Percentiles rank a stretch among this genome's conserved stretches.
Conservation (phyloP, 1,284 basidiomycete genomes). For the Ustanciosporium gigantosporum region DNA sequence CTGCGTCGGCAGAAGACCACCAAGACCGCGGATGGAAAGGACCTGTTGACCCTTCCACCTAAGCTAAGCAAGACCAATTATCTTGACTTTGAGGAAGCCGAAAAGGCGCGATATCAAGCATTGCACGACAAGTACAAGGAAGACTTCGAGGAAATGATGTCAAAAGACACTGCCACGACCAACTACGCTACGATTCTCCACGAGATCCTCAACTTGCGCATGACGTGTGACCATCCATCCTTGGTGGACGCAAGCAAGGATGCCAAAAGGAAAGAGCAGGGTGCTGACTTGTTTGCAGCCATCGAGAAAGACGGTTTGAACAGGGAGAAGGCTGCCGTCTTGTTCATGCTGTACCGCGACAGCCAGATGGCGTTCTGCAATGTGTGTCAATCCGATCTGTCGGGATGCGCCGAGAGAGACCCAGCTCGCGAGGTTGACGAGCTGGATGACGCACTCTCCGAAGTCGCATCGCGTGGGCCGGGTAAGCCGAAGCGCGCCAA, state of each 20-base stretch:
- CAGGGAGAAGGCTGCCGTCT: constrained; percentile 72
- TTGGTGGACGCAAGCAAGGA: constrained; percentile 70
- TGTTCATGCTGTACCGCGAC: constrained; percentile 81
- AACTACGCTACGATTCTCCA: constrained; percentile 97
- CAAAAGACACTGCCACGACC: constrained; percentile 85
- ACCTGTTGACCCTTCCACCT: constrained; percentile 79
- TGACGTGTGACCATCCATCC: constrained; percentile 96
- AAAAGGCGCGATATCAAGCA: constrained; percentile 82
- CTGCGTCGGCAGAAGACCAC: constrained; percentile 94
- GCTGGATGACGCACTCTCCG: constrained; percentile 66
- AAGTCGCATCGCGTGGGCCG: constrained; percentile 52
- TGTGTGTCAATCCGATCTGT: constrained; percentile 79
- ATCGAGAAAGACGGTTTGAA: constrained; percentile 83
- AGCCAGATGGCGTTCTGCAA: constrained; percentile 82
- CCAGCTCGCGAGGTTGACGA: constrained; percentile 60
- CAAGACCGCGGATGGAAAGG: constrained; percentile 76
- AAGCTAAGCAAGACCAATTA: constrained; percentile 81
- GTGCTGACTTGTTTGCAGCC: constrained; percentile 67
- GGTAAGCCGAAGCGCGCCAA: constrained; percentile 11
- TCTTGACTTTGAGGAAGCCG: constrained; percentile 80
- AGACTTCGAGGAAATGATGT: constrained; percentile 82
- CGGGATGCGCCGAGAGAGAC: constrained; percentile 14
- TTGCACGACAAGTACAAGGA: constrained; percentile 86
- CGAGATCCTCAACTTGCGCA: constrained; percentile 74
- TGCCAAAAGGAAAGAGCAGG: constrained; percentile 63